Evolutionary conservation across 148 eudicot genomes (phyloP).

Genomic region (Drosera capensis): DNA sequence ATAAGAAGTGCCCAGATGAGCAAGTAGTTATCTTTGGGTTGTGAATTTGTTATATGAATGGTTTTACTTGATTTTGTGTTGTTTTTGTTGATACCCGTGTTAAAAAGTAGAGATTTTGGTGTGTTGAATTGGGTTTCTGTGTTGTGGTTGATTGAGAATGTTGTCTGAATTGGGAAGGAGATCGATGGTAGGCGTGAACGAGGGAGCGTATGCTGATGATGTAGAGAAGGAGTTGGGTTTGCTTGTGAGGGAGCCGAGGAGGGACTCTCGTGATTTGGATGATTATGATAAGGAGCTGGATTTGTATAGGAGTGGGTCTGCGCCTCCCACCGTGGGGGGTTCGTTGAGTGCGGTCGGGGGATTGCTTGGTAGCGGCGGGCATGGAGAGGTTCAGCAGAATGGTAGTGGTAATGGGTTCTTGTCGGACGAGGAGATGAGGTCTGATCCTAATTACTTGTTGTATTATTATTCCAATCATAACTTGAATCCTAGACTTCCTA

Average conservation of each 20-base stretch:
- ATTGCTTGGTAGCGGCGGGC: conserved; percentile 27
- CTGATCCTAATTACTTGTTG: conserved; percentile 82
- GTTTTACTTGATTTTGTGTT: conserved; percentile 7
- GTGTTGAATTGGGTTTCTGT: conserved; percentile 9
- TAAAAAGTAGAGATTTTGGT: too few species aligned
- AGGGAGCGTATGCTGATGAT: conserved; percentile 73
- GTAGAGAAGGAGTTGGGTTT: conserved; percentile 70
- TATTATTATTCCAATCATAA: conserved; percentile 82
- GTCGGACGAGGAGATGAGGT: conserved; percentile 90
- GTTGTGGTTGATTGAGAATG: conserved; percentile 18
- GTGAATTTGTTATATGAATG: not conserved
- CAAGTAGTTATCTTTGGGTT: too few species aligned
- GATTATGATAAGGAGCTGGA: conserved; percentile 72
- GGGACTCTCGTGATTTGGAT: conserved; percentile 44
- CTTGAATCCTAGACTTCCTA: conserved; percentile 90
- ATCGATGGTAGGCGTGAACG: conserved; percentile 41
- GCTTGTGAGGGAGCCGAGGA: conserved; percentile 54
- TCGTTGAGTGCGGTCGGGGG: conserved; percentile 85
- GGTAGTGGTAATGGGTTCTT: conserved; percentile 38
- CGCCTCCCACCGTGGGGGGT: conserved; percentile 97
- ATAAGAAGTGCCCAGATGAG: too few species aligned
- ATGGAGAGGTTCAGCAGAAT: conserved; percentile 36
- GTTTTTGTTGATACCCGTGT: conserved; percentile 18
- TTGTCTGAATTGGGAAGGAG: conserved; percentile 59
- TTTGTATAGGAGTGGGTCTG: conserved; percentile 87